These are phyloP conservation scores for Exophiala calicioides DNA, from an alignment of 2,329 filamentous ascomycete genomes.

Conservation along the genomic window DNA sequence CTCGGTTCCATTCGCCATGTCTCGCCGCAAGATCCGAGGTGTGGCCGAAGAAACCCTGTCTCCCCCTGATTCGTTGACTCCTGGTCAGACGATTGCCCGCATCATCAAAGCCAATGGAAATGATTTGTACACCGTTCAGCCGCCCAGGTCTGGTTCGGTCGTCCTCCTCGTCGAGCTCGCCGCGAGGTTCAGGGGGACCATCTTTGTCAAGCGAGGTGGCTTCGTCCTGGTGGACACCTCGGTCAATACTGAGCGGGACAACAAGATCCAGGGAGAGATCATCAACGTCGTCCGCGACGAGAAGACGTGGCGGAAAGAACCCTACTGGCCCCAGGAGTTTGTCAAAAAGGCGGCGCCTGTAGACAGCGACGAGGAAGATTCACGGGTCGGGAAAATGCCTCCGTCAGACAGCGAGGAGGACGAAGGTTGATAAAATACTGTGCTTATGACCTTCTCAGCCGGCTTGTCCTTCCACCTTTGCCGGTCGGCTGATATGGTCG, in stretches of 20 bases:
- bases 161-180: slow-evolving; percentile 77
- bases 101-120: slow-evolving; percentile 84
- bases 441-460: slow-evolving; percentile 11
- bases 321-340: slow-evolving; percentile 88
- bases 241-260: slow-evolving; percentile 65
- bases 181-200: slow-evolving; percentile 81
- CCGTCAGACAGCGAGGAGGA: slow-evolving; percentile 73
- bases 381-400: slow-evolving; percentile 80
- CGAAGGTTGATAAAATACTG: slow-evolving; percentile 3
- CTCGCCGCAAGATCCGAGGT: slow-evolving; percentile 75
- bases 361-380: slow-evolving; percentile 74
- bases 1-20: slow-evolving; percentile 34
- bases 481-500: slow-evolving; percentile 21
- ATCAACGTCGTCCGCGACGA: slow-evolving; percentile 90
- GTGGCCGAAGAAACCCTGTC: slow-evolving; percentile 71
- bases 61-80: slow-evolving; percentile 56
- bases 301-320: slow-evolving; percentile 84
- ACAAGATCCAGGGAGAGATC: slow-evolving; percentile 84
- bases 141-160: slow-evolving; percentile 67
- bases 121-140: slow-evolving; percentile 78
- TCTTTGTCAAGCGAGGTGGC: slow-evolving; percentile 88
- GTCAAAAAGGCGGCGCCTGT: slow-evolving; percentile 60
- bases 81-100: slow-evolving; percentile 67
- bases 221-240: slow-evolving; percentile 78
- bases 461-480: slow-evolving; percentile 7